phyloP scores from a whole-genome alignment of 1,284 basidiomycete genomes.

The Ceratobasidium sp. region DNA sequence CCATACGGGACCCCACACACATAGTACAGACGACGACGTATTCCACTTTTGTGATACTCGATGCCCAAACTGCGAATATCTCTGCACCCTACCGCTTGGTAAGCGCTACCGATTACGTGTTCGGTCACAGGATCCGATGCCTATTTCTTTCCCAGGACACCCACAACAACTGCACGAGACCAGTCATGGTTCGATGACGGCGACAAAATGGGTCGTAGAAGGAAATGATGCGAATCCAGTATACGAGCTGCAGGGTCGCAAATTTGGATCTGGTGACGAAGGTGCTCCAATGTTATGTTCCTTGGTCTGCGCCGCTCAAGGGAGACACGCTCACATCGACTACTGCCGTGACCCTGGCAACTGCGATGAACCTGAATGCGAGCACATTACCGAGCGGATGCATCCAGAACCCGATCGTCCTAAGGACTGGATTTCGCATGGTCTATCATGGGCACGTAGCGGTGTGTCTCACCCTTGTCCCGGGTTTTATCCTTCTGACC shows the following conservation, averaged over 20 bases:
- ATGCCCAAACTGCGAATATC: slow-evolving; percentile 67
- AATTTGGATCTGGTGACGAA: slow-evolving; percentile 66
- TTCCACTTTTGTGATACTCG: slow-evolving; percentile 67
- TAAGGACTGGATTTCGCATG: slow-evolving; percentile 68
- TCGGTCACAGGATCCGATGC: neutral
- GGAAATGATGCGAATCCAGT: slow-evolving; percentile 61
- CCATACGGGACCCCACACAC: slow-evolving; percentile 63
- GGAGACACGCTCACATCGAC: slow-evolving; percentile 67
- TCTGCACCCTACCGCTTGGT: slow-evolving; percentile 69
- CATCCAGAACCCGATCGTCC: slow-evolving; percentile 59
- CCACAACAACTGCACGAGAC: slow-evolving; percentile 70
- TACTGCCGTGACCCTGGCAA: slow-evolving; percentile 62
- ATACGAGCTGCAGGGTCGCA: slow-evolving; percentile 64
- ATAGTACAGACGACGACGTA: slow-evolving; percentile 58
- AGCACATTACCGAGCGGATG: slow-evolving; percentile 62
- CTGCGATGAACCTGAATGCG: slow-evolving; percentile 59
- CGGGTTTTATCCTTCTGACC: neutral
- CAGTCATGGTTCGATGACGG: slow-evolving; percentile 71
- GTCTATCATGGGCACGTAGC: slow-evolving; percentile 64
- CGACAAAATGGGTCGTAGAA: slow-evolving; percentile 66
- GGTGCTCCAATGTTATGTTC: slow-evolving; percentile 74
- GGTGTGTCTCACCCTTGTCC: slow-evolving; percentile 2
- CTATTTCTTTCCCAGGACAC: slow-evolving; percentile 59
- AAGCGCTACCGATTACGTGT: neutral
- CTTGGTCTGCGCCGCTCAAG: slow-evolving; percentile 65